Percentiles rank a stretch among this genome's conserved stretches.
Conservation (phyloP, 805 yeast species). For the Pichia rugopelliculosa region DNA sequence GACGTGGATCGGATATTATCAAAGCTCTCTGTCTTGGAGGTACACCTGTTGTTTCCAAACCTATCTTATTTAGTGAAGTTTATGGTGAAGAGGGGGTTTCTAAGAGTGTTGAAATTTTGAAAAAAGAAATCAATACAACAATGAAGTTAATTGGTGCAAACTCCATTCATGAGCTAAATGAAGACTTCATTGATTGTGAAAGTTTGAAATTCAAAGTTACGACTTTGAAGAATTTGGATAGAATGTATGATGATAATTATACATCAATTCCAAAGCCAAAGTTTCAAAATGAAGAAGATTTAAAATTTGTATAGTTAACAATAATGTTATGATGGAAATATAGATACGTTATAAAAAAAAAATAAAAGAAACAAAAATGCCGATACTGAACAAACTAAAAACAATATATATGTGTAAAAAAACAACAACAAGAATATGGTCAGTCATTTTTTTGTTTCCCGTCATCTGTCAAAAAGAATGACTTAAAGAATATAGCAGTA, state of each 20-base stretch:
- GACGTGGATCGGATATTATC: slow-evolving; percentile 37
- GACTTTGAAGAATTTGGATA: slow-evolving; percentile 45
- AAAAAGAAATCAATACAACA: slow-evolving; percentile 49
- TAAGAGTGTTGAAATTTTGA: slow-evolving; percentile 51
- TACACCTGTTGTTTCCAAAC: slow-evolving; percentile 63
- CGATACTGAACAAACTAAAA: too few relatives aligned
- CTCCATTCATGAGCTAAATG: slow-evolving; percentile 23
- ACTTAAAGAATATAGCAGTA: neutral
- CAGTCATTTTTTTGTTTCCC: neutral
- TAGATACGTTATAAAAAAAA: neutral
- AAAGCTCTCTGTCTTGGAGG: slow-evolving; percentile 40
- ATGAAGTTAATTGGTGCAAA: slow-evolving; percentile 60
- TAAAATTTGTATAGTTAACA: slow-evolving; percentile 1
- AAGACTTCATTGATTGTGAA: slow-evolving; percentile 48
- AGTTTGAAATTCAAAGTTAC: slow-evolving; percentile 47
- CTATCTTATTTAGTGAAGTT: slow-evolving; percentile 68
- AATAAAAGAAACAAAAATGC: neutral
- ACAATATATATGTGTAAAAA: neutral
- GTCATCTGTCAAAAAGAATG: neutral
- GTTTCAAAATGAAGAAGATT: slow-evolving; percentile 10
- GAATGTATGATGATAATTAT: slow-evolving; percentile 44
- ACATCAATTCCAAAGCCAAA: slow-evolving; percentile 29
- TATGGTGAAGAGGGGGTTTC: slow-evolving; percentile 72
- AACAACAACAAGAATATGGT: too few relatives aligned
- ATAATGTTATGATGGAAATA: neutral